Evolutionary conservation across 2,329 filamentous ascomycete genomes (phyloP).

Genomic region (Aspergillus sclerotialis): DNA sequence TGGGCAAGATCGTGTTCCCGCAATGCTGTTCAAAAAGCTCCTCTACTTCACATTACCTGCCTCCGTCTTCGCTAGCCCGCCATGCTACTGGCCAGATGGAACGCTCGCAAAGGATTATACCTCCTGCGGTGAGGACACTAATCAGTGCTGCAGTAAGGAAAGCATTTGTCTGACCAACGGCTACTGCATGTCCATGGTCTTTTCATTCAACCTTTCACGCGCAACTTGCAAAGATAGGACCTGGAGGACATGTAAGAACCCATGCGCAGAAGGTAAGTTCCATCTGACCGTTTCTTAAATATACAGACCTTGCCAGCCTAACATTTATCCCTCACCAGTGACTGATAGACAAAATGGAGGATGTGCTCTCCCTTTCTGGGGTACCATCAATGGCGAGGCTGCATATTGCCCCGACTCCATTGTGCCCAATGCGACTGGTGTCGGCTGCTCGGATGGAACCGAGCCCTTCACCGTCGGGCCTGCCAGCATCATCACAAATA

Average conservation of each 20-base stretch:
- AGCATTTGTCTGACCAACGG: not conserved
- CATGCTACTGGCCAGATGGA: not conserved
- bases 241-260: not conserved
- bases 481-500: not conserved
- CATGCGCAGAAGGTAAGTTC: not conserved
- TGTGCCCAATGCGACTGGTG: not conserved
- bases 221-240: not conserved
- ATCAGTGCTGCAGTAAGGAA: not conserved
- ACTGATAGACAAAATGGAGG: not conserved
- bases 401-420: not conserved
- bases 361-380: not conserved
- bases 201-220: not conserved
- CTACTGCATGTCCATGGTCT: not conserved
- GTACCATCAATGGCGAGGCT: not conserved
- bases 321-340: not conserved
- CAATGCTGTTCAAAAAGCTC: not conserved
- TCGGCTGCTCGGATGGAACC: not conserved
- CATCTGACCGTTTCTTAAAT: not conserved
- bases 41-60: not conserved
- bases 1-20: too few species aligned
- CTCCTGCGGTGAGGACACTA: not conserved
- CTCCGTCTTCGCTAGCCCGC: not conserved
- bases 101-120: not conserved
- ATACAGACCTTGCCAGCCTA: not conserved
- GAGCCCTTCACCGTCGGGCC: not conserved